These are phyloP conservation scores for Sporothrix globosa DNA, from an alignment of 2,329 filamentous ascomycete species.

Conservation along the genomic window DNA sequence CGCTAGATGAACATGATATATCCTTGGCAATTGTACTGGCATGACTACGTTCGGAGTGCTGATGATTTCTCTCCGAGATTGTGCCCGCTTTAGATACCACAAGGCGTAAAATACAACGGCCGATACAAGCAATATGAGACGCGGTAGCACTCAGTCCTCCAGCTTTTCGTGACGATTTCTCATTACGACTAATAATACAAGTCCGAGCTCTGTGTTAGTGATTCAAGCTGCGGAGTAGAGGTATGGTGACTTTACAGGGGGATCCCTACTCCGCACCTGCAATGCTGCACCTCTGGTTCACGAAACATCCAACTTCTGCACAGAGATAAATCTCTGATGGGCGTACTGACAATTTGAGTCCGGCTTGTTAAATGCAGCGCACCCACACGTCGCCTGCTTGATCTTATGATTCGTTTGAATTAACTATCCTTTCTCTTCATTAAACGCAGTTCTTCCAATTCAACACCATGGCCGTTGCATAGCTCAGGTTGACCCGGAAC, in stretches of 20 bases:
- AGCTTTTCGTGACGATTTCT: background rate
- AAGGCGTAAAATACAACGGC: background rate
- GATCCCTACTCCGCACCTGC: background rate
- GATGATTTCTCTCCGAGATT: too few species aligned
- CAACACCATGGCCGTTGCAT: background rate
- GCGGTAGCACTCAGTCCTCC: background rate
- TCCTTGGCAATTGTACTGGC: background rate
- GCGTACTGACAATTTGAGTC: background rate
- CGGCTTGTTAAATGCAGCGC: too few species aligned
- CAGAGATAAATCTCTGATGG: background rate
- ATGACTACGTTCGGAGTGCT: background rate
- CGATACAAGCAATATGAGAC: background rate
- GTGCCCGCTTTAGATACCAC: background rate
- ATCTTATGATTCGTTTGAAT: too few species aligned
- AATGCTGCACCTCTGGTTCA: background rate
- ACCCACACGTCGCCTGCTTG: too few species aligned
- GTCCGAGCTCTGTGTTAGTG: background rate
- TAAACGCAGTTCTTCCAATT: background rate
- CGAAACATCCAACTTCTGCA: background rate
- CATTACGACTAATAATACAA: background rate
- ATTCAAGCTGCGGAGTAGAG: background rate
- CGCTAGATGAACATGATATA: background rate
- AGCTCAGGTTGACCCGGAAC: background rate
- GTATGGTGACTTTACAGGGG: background rate
- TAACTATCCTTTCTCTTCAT: background rate